Percentiles rank a stretch among this genome's conserved stretches.
Conservation (phyloP, 2,329 filamentous ascomycete genomes). For the Chaetothyriales sp. region DNA sequence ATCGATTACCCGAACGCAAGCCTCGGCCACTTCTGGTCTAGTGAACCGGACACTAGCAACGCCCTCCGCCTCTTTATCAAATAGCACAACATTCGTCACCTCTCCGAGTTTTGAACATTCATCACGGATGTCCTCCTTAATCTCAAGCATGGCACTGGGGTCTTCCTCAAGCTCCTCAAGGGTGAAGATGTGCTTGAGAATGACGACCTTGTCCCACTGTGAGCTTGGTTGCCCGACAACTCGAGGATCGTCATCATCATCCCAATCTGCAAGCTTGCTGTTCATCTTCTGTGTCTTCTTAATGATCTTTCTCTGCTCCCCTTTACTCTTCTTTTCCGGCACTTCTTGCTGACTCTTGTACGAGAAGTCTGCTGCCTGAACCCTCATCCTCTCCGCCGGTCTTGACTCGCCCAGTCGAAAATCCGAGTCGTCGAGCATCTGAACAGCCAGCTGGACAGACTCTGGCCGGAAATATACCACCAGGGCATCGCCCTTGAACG, state of each 20-base stretch:
- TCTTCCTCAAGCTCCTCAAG: conserved; percentile 73
- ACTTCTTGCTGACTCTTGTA: conserved; percentile 77
- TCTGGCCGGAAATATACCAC: conserved; percentile 91
- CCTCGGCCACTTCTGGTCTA: conserved; percentile 52
- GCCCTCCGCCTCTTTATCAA: conserved; percentile 70
- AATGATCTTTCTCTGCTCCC: conserved; percentile 79
- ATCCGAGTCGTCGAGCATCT: conserved; percentile 42
- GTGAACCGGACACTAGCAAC: conserved; percentile 73
- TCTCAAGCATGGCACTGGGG: conserved; percentile 65
- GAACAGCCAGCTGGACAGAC: conserved; percentile 55
- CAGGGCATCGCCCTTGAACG: conserved; percentile 85
- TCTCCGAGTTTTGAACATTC: conserved; percentile 75
- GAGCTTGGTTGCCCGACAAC: conserved; percentile 41
- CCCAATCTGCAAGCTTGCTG: conserved; percentile 87
- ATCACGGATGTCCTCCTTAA: conserved; percentile 85
- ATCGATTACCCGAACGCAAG: conserved; percentile 47
- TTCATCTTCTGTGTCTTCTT: conserved; percentile 75
- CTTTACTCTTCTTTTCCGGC: conserved; percentile 33
- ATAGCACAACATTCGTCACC: conserved; percentile 83
- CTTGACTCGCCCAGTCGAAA: conserved; percentile 51
- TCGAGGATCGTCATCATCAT: conserved; percentile 71
- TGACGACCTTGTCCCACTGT: conserved; percentile 62
- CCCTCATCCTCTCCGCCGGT: conserved; percentile 51
- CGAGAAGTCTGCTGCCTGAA: conserved; percentile 71
- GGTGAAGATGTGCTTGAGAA: conserved; percentile 89